These are phyloP conservation scores for Penicillium sp. DNA, from an alignment of 2,329 filamentous ascomycete genomes.

Conservation along the genomic window DNA sequence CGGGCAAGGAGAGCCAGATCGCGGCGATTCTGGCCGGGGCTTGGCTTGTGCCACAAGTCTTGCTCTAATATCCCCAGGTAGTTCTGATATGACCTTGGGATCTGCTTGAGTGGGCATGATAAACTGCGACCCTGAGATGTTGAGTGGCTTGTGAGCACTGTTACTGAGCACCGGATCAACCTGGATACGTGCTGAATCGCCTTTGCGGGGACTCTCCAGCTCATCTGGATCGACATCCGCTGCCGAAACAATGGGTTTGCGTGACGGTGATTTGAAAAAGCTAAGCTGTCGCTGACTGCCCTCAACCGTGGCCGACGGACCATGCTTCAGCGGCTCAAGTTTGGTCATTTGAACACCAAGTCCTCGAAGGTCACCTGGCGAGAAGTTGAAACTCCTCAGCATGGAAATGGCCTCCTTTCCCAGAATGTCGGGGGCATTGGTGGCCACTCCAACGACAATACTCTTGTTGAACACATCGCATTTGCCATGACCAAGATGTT, in stretches of 20 bases:
- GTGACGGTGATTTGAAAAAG: constrained; percentile 52
- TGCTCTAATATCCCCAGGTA: constrained; percentile 75
- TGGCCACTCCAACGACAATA: constrained; percentile 72
- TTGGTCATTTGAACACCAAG: constrained; percentile 92
- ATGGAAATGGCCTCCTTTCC: constrained; percentile 81
- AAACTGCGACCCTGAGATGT: constrained; percentile 84
- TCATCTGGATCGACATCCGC: constrained; percentile 44
- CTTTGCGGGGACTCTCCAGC: constrained; percentile 39
- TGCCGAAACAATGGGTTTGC: constrained; percentile 15
- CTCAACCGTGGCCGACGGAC: constrained; percentile 49
- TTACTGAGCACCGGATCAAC: constrained; percentile 31
- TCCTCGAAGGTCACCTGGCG: constrained; percentile 86
- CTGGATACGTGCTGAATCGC: constrained; percentile 25
- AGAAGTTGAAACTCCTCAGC: constrained; percentile 72
- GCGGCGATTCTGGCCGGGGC: constrained; percentile 11
- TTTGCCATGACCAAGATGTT: constrained; percentile 90
- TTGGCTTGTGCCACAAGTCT: constrained; percentile 60
- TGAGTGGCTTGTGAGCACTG: constrained; percentile 57
- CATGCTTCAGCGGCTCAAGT: constrained; percentile 67
- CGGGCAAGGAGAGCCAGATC: constrained; percentile 30
- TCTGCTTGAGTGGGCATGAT: constrained; percentile 78
- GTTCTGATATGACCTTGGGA: constrained; percentile 70
- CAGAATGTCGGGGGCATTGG: constrained; percentile 64
- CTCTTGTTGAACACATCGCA: constrained; percentile 95
- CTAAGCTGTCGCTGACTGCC: constrained; percentile 73